Evolutionary conservation across 768 basidiomycete species (phyloP).

Genomic region (Suillus subalutaceus): DNA sequence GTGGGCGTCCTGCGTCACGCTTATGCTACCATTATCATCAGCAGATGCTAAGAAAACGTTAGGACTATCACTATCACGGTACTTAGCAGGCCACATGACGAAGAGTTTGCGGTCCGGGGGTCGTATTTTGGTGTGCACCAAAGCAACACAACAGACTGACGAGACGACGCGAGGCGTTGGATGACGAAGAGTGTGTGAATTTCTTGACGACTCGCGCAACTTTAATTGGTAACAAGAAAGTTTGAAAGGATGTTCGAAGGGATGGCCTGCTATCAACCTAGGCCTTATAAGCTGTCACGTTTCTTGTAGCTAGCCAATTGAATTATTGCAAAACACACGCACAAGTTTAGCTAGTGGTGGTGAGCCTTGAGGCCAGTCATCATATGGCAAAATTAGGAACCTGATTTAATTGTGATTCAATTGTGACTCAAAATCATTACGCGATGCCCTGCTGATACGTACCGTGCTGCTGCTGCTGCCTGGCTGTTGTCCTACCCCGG

Average conservation of each 20-base stretch:
- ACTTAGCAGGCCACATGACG: not conserved
- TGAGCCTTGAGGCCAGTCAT: no score
- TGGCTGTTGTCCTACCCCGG: not conserved
- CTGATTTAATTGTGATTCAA: slow-evolving; percentile 3
- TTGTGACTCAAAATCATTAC: slow-evolving; percentile 3
- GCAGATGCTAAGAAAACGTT: not conserved
- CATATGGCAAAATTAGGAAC: not conserved
- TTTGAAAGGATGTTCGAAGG: not conserved
- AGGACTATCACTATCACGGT: not conserved
- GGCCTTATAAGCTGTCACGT: not conserved
- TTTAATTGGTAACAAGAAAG: not conserved
- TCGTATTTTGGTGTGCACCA: not conserved
- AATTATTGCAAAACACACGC: not conserved
- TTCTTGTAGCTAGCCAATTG: not conserved
- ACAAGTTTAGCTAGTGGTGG: not conserved
- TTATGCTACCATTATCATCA: not conserved
- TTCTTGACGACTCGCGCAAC: not conserved
- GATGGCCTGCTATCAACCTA: not conserved
- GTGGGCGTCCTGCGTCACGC: not conserved
- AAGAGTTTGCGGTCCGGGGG: not conserved
- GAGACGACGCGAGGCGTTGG: not conserved
- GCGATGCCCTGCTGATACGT: not conserved
- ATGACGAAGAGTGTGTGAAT: not conserved
- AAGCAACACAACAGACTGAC: not conserved
- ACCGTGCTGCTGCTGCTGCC: not conserved